Conservation (phyloP, 257 asterid species). For the Primulina eburnea region DNA sequence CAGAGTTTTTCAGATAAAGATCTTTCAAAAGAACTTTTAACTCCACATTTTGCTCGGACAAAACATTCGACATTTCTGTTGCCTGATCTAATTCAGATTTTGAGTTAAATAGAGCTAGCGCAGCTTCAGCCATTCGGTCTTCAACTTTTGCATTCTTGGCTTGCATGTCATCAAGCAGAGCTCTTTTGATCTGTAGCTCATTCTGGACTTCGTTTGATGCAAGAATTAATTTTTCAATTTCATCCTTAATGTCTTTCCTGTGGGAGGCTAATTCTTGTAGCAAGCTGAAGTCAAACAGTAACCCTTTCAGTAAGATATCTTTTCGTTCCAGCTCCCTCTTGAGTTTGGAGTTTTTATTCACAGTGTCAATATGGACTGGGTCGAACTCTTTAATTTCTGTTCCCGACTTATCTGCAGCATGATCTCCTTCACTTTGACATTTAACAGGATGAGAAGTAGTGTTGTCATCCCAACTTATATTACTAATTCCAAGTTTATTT, state of each 20-base stretch:
- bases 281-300: conserved; percentile 80
- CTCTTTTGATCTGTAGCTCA: conserved; percentile 53
- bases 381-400: conserved; percentile 31
- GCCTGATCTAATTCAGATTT: conserved; percentile 52
- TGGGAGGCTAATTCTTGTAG: conserved; percentile 81
- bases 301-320: conserved; percentile 64
- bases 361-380: conserved; percentile 33
- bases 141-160: conserved; percentile 52
- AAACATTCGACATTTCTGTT: conserved; percentile 40
- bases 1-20: conserved; percentile 60
- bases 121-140: conserved; percentile 52
- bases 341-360: conserved; percentile 41
- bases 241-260: conserved; percentile 70
- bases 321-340: conserved; percentile 61
- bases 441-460: conserved; percentile 24
- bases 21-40: conserved; percentile 57
- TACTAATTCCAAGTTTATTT: conserved; percentile 24
- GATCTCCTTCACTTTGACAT: conserved; percentile 29
- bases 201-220: conserved; percentile 53
- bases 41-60: conserved; percentile 62
- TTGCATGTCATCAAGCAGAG: conserved; percentile 47
- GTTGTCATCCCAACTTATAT: conserved; percentile 19
- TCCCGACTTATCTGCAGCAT: conserved; percentile 21
- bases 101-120: conserved; percentile 43
- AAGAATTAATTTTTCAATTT: conserved; percentile 47